These are phyloP conservation scores for Kockovaella imperatae DNA, from an alignment of 768 basidiomycete species.

Conservation along the genomic window DNA sequence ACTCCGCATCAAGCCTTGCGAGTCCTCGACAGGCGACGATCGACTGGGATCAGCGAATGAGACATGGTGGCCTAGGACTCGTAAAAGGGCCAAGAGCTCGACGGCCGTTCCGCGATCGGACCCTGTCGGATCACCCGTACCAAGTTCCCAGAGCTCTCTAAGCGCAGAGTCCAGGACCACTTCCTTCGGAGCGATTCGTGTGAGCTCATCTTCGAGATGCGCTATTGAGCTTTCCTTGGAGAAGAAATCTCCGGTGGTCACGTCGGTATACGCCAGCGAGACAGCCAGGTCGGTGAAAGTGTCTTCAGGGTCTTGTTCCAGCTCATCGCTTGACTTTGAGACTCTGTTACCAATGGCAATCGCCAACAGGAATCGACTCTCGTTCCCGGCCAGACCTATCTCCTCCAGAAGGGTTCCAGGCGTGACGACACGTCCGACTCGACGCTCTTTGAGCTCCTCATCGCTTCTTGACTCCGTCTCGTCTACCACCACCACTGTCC, in stretches of 20 bases:
- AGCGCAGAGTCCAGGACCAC: constrained; percentile 54
- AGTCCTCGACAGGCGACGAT: constrained; percentile 3
- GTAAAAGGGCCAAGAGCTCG: constrained; percentile 19
- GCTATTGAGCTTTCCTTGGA: constrained; percentile 56
- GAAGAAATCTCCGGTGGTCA: constrained; percentile 85
- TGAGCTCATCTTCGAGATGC: constrained; percentile 68
- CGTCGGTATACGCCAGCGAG: constrained; percentile 87
- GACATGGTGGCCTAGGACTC: constrained; percentile 24
- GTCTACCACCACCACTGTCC: constrained; percentile 88
- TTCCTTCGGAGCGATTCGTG: constrained; percentile 71
- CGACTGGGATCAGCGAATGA: constrained; percentile 25
- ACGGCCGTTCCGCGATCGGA: not conserved
- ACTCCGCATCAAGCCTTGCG: too few species aligned
- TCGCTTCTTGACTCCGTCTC: too few species aligned
- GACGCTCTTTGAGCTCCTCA: constrained; percentile 48
- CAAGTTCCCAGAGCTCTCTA: constrained; percentile 6
- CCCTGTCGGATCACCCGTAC: not conserved
- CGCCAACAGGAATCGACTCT: constrained; percentile 84
- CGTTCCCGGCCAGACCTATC: constrained; percentile 70
- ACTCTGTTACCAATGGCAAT: constrained; percentile 45
- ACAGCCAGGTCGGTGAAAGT: constrained; percentile 32
- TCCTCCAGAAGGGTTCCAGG: constrained; percentile 93
- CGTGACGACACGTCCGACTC: constrained; percentile 78
- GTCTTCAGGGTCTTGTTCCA: constrained; percentile 2
- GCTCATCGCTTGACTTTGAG: not conserved